Base-by-base conservation (phyloP, 2,329 filamentous ascomycete genomes). In the Microcyclosporella mali region DNA sequence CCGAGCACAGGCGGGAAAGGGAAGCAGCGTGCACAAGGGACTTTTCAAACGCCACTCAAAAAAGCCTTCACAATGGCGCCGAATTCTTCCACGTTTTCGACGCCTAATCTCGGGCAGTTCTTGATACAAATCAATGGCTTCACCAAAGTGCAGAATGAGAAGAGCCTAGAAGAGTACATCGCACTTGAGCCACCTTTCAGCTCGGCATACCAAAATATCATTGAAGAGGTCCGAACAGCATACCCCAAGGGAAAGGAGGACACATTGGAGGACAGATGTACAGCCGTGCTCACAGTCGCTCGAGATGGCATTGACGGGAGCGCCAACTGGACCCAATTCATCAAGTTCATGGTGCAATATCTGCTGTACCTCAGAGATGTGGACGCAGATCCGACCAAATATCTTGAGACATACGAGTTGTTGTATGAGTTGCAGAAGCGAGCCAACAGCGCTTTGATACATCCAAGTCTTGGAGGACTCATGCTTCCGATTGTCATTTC, bases 401-500 rank as follows among this genome's bases (percentile, higher is more conserved):
- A 92, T 31, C 67, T 90, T 19, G 75, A 78, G 42, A 84, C 88
- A 3, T 88, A 94, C 59, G 76, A 85, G 44, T 66, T 84, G 56
- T 74, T 95, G 41, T 86, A 80, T 50, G 77, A 76, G 0, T 68
- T 95, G 19, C 75, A 89, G 37, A 85, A 85, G 21, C 84, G 88
- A 56, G 92, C 85, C 55, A 84, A 88, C 18, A 85, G 85, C 15
- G 88, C 89, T 1, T 78, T 95, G 36, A 79, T 81, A 6, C 84
- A 95, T 57, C 80, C 84, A 1, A 82, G 81, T 10, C 82, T 88
- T 61, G 90, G 90, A 25, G 77, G 83, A 21, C 76, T 95, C 56
- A 79, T 95, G 56, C 78, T 95, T 31, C 82, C 87, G 32, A 88
- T 87, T 2, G 85, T 88, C 60, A 81, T 95, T 56, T 84, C 84